Percentiles rank a stretch among this genome's conserved stretches.
Evolutionary conservation across 768 basidiomycete species (phyloP).

Genomic region (Rhizopogon vinicolor): DNA sequence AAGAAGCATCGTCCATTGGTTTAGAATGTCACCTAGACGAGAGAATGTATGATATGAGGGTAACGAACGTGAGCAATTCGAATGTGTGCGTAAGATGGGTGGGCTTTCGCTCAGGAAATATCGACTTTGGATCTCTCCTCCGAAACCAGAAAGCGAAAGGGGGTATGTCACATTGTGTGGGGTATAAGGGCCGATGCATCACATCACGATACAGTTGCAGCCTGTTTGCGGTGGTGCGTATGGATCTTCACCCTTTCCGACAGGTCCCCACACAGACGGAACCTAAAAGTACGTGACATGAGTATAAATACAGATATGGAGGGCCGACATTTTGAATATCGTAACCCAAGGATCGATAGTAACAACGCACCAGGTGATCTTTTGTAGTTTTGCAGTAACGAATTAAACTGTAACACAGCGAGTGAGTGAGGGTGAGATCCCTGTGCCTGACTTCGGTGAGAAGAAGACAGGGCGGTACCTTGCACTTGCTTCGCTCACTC

Average conservation of each 20-base stretch:
- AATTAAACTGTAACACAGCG: constrained; percentile 59
- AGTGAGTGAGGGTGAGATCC: neutral
- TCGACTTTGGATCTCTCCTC: neutral
- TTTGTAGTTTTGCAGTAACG: constrained; percentile 92
- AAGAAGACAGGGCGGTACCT: constrained; percentile 46
- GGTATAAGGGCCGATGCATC: constrained; percentile 32
- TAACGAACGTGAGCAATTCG: constrained; percentile 22
- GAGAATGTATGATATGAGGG: constrained; percentile 19
- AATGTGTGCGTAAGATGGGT: constrained; percentile 17
- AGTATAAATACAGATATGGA: neutral
- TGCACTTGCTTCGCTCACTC: constrained; percentile 87
- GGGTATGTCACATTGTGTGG: constrained; percentile 27
- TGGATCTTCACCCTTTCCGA: constrained; percentile 87
- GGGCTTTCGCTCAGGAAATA: neutral
- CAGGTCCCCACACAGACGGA: constrained; percentile 92
- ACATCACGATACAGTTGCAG: constrained; percentile 73
- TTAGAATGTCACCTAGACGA: constrained; percentile 13
- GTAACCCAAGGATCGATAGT: neutral
- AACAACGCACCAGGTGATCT: constrained; percentile 73
- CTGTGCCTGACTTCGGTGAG: neutral
- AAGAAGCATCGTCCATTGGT: constrained; percentile 23
- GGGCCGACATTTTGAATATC: neutral
- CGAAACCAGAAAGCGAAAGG: constrained; percentile 2
- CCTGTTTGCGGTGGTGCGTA: constrained; percentile 80
- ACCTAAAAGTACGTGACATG: constrained; percentile 41